Conservation (phyloP, 805 yeast species). For the Metschnikowia santaceciliae region DNA sequence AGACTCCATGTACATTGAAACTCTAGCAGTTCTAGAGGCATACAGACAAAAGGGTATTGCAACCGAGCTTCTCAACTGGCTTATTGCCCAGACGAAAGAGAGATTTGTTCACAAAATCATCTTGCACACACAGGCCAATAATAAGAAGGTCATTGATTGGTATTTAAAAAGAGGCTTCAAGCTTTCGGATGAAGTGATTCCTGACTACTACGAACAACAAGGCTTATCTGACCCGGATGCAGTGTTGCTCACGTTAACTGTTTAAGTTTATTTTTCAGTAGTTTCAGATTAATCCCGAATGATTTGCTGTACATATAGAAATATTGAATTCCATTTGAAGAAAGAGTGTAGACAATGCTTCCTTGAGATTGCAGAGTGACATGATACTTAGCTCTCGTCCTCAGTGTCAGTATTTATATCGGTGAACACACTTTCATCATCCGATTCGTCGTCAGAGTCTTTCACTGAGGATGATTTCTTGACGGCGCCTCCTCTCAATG, state of each 20-base stretch:
- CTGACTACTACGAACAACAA: constrained; percentile 47
- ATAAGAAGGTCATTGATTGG: constrained; percentile 45
- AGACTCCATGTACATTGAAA: constrained; percentile 58
- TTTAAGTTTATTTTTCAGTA: constrained; percentile 14
- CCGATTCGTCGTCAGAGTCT: constrained; percentile 38
- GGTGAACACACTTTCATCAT: constrained; percentile 38
- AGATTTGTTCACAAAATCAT: constrained; percentile 51
- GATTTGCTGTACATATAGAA: background rate
- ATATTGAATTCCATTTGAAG: background rate
- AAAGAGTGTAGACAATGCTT: background rate
- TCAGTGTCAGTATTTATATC: constrained; percentile 44
- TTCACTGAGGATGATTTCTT: constrained; percentile 33
- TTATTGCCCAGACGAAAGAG: constrained; percentile 53
- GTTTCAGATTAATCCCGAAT: background rate
- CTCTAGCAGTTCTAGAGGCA: constrained; percentile 61
- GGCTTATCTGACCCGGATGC: constrained; percentile 50
- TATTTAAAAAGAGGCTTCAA: constrained; percentile 49
- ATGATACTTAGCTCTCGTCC: constrained; percentile 25
- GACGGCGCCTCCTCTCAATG: constrained; percentile 59
- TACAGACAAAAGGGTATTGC: constrained; percentile 67
- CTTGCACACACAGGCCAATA: constrained; percentile 49
- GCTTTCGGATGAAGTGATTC: constrained; percentile 29
- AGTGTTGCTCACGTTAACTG: constrained; percentile 28
- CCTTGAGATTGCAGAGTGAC: background rate
- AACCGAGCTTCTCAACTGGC: constrained; percentile 48